These are phyloP conservation scores for Lactarius vividus DNA, from an alignment of 768 basidiomycete genomes.

Conservation along the genomic window DNA sequence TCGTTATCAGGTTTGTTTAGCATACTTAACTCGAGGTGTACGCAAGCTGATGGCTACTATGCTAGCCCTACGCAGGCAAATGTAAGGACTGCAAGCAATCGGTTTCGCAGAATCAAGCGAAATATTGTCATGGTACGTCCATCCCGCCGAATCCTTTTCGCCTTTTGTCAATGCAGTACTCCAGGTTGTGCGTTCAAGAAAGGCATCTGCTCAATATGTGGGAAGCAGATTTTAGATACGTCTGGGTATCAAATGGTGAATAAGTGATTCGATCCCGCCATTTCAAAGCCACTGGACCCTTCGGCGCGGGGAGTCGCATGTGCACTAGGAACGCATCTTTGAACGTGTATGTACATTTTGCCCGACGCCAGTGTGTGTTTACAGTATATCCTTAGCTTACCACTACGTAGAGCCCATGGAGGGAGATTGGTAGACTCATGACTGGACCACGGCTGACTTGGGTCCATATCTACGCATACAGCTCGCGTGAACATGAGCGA, in stretches of 20 bases:
- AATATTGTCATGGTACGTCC: slow-evolving; percentile 79
- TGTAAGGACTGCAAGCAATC: slow-evolving; percentile 87
- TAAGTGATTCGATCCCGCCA: slow-evolving; percentile 50
- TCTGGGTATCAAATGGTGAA: slow-evolving; percentile 81
- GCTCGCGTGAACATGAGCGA: neutral
- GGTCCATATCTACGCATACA: neutral
- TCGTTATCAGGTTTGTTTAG: slow-evolving; percentile 64
- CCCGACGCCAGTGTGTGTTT: slow-evolving; percentile 2
- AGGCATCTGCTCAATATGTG: slow-evolving; percentile 83
- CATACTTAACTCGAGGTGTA: slow-evolving; percentile 3
- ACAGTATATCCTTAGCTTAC: slow-evolving; percentile 1
- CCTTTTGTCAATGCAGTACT: slow-evolving; percentile 8
- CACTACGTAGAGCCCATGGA: slow-evolving; percentile 67
- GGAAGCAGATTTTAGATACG: slow-evolving; percentile 82
- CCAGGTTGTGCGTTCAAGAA: slow-evolving; percentile 86
- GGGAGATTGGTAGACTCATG: slow-evolving; percentile 45
- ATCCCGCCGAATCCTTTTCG: slow-evolving; percentile 2
- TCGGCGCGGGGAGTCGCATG: neutral
- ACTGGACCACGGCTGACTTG: neutral
- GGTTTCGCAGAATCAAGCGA: slow-evolving; percentile 81
- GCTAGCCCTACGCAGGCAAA: slow-evolving; percentile 78
- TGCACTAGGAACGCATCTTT: slow-evolving; percentile 2
- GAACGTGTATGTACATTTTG: slow-evolving; percentile 11
- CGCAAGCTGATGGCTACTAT: slow-evolving; percentile 25
- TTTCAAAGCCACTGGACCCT: neutral